Evolutionary conservation across 495 filamentous ascomycete genomes (phyloP).

Genomic region (Aspergillus leporis): DNA sequence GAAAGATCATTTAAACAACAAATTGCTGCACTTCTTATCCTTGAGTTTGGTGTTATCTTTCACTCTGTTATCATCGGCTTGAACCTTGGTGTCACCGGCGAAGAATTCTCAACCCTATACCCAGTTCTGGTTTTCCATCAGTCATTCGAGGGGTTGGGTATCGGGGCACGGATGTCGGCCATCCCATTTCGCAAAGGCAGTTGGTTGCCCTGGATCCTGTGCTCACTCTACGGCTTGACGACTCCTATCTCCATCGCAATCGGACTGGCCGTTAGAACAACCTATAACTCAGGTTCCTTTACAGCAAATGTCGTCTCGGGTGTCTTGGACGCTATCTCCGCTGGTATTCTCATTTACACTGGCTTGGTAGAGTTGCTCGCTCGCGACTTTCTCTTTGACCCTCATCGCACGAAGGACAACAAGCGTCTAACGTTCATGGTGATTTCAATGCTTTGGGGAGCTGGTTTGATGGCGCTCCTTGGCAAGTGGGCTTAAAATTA

Average conservation of each 20-base stretch:
- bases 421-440: conserved; percentile 13
- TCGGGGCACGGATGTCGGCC: conserved; percentile 30
- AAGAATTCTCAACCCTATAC: conserved; percentile 63
- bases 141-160: conserved; percentile 27
- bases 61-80: conserved; percentile 75
- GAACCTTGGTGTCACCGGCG: conserved; percentile 61
- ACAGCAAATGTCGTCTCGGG: conserved; percentile 35
- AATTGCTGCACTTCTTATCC: conserved; percentile 43
- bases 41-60: conserved; percentile 72
- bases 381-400: conserved; percentile 40
- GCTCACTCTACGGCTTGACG: conserved; percentile 32
- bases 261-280: conserved; percentile 32
- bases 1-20: conserved; percentile 29
- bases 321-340: conserved; percentile 33
- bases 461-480: conserved; percentile 15
- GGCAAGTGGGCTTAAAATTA: conserved; percentile 13
- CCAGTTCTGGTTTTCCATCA: conserved; percentile 61
- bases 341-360: conserved; percentile 37
- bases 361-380: conserved; percentile 39
- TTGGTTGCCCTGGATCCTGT: conserved; percentile 36
- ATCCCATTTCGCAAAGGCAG: conserved; percentile 45
- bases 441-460: conserved; percentile 8
- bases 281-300: conserved; percentile 30
- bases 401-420: conserved; percentile 27
- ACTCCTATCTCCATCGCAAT: conserved; percentile 38